phyloP scores from a whole-genome alignment of 176 grass and related monocot species.

The Cymbopogon citratus region DNA sequence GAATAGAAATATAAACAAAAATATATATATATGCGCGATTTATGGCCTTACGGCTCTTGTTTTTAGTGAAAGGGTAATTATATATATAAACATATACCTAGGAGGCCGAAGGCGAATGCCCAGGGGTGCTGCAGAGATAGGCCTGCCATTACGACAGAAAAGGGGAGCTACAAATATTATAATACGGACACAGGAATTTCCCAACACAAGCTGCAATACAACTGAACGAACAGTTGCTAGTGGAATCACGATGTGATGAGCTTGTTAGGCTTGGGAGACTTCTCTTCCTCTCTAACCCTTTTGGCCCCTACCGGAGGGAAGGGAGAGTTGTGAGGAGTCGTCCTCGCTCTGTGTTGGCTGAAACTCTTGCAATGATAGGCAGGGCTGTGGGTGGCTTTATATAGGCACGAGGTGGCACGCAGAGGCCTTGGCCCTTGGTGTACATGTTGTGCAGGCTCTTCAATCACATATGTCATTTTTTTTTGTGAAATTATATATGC shows the following conservation, averaged over 20 bases:
- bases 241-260: background rate
- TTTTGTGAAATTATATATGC: no score
- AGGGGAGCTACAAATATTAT: background rate
- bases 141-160: constrained; percentile 38
- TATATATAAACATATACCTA: constrained; percentile 40
- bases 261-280: background rate
- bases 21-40: no score
- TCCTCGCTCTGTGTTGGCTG: constrained; percentile 17
- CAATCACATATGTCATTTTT: background rate
- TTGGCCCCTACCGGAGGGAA: constrained; percentile 9
- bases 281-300: constrained; percentile 38
- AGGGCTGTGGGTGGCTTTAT: constrained; percentile 8
- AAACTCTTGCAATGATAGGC: constrained; percentile 18
- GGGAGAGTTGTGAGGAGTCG: constrained; percentile 22
- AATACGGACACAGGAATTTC: background rate
- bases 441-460: background rate
- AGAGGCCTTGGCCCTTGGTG: background rate
- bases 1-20: background rate
- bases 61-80: background rate
- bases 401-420: constrained; percentile 1
- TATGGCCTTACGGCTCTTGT: background rate
- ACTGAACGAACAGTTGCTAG: background rate
- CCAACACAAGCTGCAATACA: constrained; percentile 1
- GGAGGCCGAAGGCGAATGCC: constrained; percentile 60
- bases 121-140: constrained; percentile 54